Base-by-base conservation (phyloP, 345 rosid species). In the Salix udensis region DNA sequence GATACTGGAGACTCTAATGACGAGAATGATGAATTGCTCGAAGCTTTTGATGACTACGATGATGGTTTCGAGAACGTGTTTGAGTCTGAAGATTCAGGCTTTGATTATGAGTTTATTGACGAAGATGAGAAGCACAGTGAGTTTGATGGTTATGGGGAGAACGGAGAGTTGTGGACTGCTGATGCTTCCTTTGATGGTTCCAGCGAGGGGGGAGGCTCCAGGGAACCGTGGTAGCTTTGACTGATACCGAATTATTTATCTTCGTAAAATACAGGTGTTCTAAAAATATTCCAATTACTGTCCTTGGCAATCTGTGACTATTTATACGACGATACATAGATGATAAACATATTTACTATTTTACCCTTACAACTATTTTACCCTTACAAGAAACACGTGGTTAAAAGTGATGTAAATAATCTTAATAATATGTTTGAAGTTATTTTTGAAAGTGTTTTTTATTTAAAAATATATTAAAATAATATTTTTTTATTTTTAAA, bases 41-140 rank as follows among this genome's bases (percentile, higher is more conserved):
- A 79, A 16, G 39, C 23, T 31, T 82, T 80, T 58, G 87, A 80
- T 82, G 87, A 83, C 67, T 82, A 87, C 65, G 89, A 84, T 76
- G 95, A 89, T 80, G 98, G 92, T 34, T 91, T 93, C 73, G 91
- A 93, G 86, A 81, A 87, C 68, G 77, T 93, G 78, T 93, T 94
- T 40, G 93, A 86, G 48, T 84, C 89, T 0, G 87, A 82, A 39
- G 88, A 89, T 86, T 64, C 83, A 6, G 91, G 86, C 77, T 75
- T 84, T 50, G 96, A 90, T 50, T 81, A 68, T 83, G 85, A 83
- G 68, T 86, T 87, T 24, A 77, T 76, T 65, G 84, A 73, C 39
- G 84, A 82, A 3, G 46, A 71, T 0, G 70, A 77, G 61, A 82
- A 62, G 65, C 78, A 71, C 73, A 7, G 30, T 40, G 81, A 79